A percentile compares a stretch with the other conserved stretches of the same genome.
phyloP scores from a whole-genome alignment of 306 rosid species.

The Cicer judaicum region DNA sequence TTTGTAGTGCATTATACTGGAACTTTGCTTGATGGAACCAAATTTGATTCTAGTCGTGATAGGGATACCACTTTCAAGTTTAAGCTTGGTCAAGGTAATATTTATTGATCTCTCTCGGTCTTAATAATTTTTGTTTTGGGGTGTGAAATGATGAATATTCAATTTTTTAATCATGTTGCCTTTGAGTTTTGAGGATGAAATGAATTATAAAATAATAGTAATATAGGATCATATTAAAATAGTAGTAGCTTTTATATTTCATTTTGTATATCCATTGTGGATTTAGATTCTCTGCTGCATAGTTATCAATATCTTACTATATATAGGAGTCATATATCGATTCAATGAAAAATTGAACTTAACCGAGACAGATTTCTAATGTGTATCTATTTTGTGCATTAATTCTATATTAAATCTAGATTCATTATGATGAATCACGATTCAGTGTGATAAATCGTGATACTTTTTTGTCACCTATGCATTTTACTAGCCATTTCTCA shows the following conservation, averaged over 20 bases:
- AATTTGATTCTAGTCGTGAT: conserved; percentile 84
- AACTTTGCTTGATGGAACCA: conserved; percentile 76
- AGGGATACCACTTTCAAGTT: conserved; percentile 77
- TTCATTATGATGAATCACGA: too few species aligned
- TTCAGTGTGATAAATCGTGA: too few species aligned
- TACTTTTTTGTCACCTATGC: too few species aligned
- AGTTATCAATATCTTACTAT: too few species aligned
- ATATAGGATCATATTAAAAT: not conserved
- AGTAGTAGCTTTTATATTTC: not conserved
- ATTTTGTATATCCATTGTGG: too few species aligned
- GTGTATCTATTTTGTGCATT: too few species aligned
- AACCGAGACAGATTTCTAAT: too few species aligned
- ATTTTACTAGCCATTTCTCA: too few species aligned
- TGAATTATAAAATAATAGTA: not conserved
- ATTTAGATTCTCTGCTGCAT: too few species aligned
- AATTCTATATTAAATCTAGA: too few species aligned
- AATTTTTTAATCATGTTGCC: not conserved
- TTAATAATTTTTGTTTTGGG: not conserved
- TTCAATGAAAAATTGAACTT: too few species aligned
- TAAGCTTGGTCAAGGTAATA: conserved; percentile 76
- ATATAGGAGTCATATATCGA: too few species aligned
- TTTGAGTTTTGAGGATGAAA: not conserved
- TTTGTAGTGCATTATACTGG: conserved; percentile 81
- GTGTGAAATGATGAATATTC: not conserved
- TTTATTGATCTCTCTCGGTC: not conserved